Base-by-base conservation (phyloP, 768 basidiomycete genomes). In the Calvatia gigantea region DNA sequence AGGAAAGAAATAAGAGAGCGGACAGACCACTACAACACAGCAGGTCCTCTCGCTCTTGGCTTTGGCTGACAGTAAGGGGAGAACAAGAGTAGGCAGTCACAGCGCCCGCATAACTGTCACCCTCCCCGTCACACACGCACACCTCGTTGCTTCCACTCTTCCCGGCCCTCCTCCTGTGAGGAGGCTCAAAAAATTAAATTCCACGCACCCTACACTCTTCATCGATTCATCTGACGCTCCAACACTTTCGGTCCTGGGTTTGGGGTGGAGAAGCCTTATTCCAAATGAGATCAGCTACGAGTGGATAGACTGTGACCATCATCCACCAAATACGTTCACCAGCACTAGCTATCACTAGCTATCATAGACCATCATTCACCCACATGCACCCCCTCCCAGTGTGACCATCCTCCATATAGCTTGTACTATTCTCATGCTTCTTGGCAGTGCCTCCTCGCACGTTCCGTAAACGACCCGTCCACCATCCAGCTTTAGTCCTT, bases 11-110 rank as follows among this genome's bases (percentile, higher is more conserved):
- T 28, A 43, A 28, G 47, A 51, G 58, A 60, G 58, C 50, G 64
- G 60, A 60, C 52, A 41, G 23, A 21, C 41, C 41, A 43, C 51
- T 29, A 35, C 33, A 33, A 37, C 48, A 25, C 21, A n/a, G 11
- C 12, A 17, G 19, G 41, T 11, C 17, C 41, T 25, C 28, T 23
- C 6, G 19, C 25, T 21, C 29, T 31, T 9, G 60, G n/a, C n/a
- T n/a, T 62, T 64, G 63, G 59, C 61, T 61, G 64, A 51, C 59
- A 61, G 60, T 56, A 62, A 50, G 62, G 56, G 60, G 59, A 58
- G 51, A 54, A 46, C 55, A 58, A 53, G 46, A 56, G n/a, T n/a
- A n/a, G n/a, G n/a, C n/a, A n/a, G n/a, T n/a, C 41, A 29, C 25
- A 17, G 17, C 49, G 41, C 42, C n/a, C n/a, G n/a, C 45, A 59